Percentiles rank a stretch among this genome's conserved stretches.
Conservation (phyloP, 2,329 filamentous ascomycete genomes). For the Diplocarpon rosae region DNA sequence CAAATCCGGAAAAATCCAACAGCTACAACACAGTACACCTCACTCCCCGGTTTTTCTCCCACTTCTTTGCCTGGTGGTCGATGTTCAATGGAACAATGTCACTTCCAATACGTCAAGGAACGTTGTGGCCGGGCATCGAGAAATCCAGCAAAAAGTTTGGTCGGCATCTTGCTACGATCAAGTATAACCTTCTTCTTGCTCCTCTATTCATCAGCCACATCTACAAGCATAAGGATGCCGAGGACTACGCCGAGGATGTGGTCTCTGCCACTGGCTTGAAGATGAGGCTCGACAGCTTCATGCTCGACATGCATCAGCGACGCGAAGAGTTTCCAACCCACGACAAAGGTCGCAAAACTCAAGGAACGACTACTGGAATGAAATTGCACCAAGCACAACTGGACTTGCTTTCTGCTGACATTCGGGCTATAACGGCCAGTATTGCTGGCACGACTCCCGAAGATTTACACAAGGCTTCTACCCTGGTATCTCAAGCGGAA, state of each 20-base stretch:
- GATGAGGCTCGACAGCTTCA: slow-evolving; percentile 90
- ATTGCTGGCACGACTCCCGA: slow-evolving; percentile 72
- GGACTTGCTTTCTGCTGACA: slow-evolving; percentile 82
- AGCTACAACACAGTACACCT: slow-evolving; percentile 97
- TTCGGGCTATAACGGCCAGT: slow-evolving; percentile 84
- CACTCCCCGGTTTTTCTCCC: slow-evolving; percentile 90
- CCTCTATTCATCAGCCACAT: slow-evolving; percentile 93
- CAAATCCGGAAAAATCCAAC: slow-evolving; percentile 62
- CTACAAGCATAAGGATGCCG: slow-evolving; percentile 94
- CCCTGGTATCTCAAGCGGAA: slow-evolving; percentile 42
- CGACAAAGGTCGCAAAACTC: slow-evolving; percentile 63
- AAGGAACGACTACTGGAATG: slow-evolving; percentile 80
- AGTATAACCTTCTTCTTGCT: slow-evolving; percentile 87
- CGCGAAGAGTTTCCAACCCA: slow-evolving; percentile 83
- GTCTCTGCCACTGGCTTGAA: slow-evolving; percentile 95
- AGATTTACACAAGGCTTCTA: slow-evolving; percentile 54
- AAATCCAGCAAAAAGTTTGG: slow-evolving; percentile 99
- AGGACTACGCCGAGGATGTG: slow-evolving; percentile 66
- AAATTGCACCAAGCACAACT: slow-evolving; percentile 91
- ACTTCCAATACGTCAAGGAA: slow-evolving; percentile 83
- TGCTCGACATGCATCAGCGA: slow-evolving; percentile 89
- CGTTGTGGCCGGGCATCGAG: slow-evolving; percentile 81
- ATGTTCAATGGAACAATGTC: slow-evolving; percentile 94
- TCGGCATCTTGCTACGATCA: slow-evolving; percentile 92
- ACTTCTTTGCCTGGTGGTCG: slow-evolving; percentile 97